A percentile compares a stretch with the other conserved stretches of the same genome.
These are phyloP conservation scores for Chaetomium olivaceum DNA, from an alignment of 2,329 filamentous ascomycete genomes.

Conservation along the genomic window DNA sequence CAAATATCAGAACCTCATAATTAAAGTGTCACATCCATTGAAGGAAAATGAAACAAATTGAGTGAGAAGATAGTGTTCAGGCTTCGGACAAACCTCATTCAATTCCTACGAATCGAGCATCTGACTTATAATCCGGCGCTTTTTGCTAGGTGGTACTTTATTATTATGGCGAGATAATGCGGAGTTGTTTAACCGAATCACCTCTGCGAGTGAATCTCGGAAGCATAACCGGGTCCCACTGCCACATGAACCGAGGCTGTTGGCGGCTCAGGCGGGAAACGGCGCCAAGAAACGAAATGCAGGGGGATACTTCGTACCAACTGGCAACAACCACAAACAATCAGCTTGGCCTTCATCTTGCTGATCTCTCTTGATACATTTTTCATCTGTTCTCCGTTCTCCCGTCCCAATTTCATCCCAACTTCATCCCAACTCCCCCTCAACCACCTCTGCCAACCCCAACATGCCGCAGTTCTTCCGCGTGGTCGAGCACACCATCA, in stretches of 20 bases:
- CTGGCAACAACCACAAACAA: background rate
- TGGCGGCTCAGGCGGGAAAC: background rate
- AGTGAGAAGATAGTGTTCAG: too few species aligned
- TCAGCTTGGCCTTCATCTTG: background rate
- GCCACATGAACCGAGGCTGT: background rate
- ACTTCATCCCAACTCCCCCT: background rate
- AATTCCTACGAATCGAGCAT: too few species aligned
- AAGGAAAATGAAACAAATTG: too few species aligned
- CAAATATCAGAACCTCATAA: too few species aligned
- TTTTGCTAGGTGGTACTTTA: too few species aligned
- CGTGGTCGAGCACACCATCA: constrained; percentile 72
- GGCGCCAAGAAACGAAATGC: background rate
- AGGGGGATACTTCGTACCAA: background rate
- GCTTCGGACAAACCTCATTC: too few species aligned
- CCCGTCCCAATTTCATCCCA: too few species aligned
- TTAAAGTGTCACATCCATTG: too few species aligned
- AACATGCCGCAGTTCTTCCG: constrained; percentile 53
- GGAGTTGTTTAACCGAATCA: constrained; percentile 17
- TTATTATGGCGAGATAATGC: background rate
- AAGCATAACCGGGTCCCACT: background rate
- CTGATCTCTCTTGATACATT: background rate
- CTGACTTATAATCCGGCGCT: too few species aligned
- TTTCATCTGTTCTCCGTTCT: background rate
- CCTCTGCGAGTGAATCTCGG: background rate
- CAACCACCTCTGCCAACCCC: background rate